A percentile compares a stretch with the other conserved stretches of the same genome.
Evolutionary conservation across 108 stramenopile genomes (phyloP).

Genomic region (Fistulifera pelliculosa): DNA sequence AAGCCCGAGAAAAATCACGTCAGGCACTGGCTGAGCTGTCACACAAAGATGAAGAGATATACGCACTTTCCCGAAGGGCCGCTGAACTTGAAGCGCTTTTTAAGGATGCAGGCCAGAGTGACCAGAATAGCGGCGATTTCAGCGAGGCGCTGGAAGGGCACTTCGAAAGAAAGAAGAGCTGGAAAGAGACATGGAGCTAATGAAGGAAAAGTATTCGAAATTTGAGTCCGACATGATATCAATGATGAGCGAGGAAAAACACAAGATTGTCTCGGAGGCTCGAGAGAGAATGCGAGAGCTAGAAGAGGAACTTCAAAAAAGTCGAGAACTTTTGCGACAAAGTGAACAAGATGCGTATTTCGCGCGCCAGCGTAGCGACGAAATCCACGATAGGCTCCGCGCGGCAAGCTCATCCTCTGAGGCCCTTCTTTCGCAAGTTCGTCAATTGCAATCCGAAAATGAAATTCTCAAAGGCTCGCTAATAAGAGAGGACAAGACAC

Average conservation of each 20-base stretch:
- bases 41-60: constrained; percentile 7
- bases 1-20: constrained; percentile 27
- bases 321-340: constrained; percentile 29
- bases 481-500: not conserved
- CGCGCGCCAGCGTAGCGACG: constrained; percentile 40
- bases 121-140: constrained; percentile 1
- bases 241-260: constrained; percentile 60
- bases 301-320: constrained; percentile 23
- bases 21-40: constrained; percentile 28
- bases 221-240: not conserved
- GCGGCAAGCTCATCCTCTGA: constrained; percentile 16
- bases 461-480: not conserved
- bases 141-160: constrained; percentile 6
- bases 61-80: not conserved
- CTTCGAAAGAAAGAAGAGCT: not conserved
- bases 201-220: not conserved
- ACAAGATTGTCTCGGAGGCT: constrained; percentile 50
- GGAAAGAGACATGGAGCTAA: constrained; percentile 8
- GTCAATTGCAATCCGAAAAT: constrained; percentile 9
- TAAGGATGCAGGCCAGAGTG: not conserved
- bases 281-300: constrained; percentile 45
- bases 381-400: constrained; percentile 32
- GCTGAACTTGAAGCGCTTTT: constrained; percentile 33
- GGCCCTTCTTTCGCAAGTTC: constrained; percentile 12
- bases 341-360: constrained; percentile 55